phyloP scores from a whole-genome alignment of 1,284 basidiomycete species.

The Apiotrichum laibachii region DNA sequence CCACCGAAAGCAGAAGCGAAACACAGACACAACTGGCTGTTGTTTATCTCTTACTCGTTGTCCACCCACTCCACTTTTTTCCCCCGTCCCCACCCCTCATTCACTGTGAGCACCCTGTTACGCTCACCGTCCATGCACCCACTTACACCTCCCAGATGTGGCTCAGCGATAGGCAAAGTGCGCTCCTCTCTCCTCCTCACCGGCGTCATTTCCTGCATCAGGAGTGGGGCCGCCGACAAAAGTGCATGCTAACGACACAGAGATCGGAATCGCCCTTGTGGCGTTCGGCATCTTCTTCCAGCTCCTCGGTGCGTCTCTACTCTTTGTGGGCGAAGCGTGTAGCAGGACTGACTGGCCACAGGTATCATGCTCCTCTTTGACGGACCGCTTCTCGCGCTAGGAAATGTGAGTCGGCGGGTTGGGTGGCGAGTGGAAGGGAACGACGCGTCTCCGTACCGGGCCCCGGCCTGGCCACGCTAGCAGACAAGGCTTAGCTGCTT shows the following conservation, averaged over 20 bases:
- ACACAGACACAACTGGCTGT: too few relatives aligned
- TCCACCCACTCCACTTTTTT: too few relatives aligned
- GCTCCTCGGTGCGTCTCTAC: conserved; percentile 62
- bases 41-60: too few relatives aligned
- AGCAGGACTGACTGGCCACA: conserved; percentile 13
- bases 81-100: too few relatives aligned
- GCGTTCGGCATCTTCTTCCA: conserved; percentile 97
- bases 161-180: conserved; percentile 68
- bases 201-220: too few relatives aligned
- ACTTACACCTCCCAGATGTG: conserved; percentile 55
- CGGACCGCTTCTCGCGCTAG: conserved; percentile 90
- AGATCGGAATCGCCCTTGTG: conserved; percentile 93
- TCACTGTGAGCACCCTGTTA: too few relatives aligned
- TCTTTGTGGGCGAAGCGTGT: background rate
- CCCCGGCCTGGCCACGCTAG: too few relatives aligned
- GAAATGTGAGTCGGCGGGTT: conserved; percentile 67
- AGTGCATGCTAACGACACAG: conserved; percentile 55
- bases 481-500: too few relatives aligned
- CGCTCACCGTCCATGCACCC: background rate
- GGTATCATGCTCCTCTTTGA: conserved; percentile 95
- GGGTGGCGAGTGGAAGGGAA: background rate
- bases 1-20: too few relatives aligned
- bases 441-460: background rate
- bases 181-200: conserved; percentile 23
- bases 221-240: too few relatives aligned